These are phyloP conservation scores for Suhomyces faveliae DNA, from an alignment of 805 yeast species.

Conservation along the genomic window DNA sequence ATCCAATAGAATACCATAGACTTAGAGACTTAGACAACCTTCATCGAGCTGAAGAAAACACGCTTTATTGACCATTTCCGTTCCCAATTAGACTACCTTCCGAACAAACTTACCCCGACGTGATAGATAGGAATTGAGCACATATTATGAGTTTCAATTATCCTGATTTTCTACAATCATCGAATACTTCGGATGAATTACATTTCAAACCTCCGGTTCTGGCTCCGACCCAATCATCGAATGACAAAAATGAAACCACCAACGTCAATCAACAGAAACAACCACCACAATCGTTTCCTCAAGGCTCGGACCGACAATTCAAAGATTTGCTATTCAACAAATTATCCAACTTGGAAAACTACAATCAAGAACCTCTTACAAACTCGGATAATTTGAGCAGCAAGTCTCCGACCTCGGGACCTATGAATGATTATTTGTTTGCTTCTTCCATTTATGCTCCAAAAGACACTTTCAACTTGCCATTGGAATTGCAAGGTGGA, in stretches of 20 bases:
- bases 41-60: background rate
- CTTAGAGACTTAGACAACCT: background rate
- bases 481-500: slow-evolving; percentile 64
- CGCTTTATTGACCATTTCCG: background rate
- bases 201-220: background rate
- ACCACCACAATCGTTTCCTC: slow-evolving; percentile 1
- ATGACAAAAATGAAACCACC: background rate
- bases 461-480: slow-evolving; percentile 45
- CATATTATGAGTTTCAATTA: slow-evolving; percentile 25
- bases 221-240: background rate
- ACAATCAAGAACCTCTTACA: slow-evolving; percentile 6
- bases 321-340: slow-evolving; percentile 25
- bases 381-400: background rate
- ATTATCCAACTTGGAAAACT: slow-evolving; percentile 18
- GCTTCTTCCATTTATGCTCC: slow-evolving; percentile 6
- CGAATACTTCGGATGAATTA: slow-evolving; percentile 3
- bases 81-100: background rate
- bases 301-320: slow-evolving; percentile 11
- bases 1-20: background rate
- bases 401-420: slow-evolving; percentile 13
- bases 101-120: background rate
- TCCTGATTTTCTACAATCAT: slow-evolving; percentile 31
- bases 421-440: slow-evolving; percentile 7
- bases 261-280: background rate
- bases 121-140: background rate